Evolutionary conservation across 2,329 filamentous ascomycete genomes (phyloP), one percentile per base, ranked within the genome.

Genomic region (Epichloe scottii): DNA sequence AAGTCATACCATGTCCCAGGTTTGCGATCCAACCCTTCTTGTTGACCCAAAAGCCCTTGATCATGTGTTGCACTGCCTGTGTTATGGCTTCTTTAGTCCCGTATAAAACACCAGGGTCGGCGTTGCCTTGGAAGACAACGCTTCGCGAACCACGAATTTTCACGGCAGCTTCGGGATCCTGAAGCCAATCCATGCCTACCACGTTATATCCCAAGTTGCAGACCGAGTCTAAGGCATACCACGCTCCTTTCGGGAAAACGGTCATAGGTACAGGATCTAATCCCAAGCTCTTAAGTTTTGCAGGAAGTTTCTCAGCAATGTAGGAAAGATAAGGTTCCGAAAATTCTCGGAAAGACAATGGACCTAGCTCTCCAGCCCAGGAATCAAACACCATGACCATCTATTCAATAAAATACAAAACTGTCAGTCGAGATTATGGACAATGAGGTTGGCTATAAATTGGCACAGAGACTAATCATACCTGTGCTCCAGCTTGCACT

Each of bases 1-100:
- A 21, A 1, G 33, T 45, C 53, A 17, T 48, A 87, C 93, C 93
- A 65, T 98, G 93, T 8, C 93, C 93, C 55, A 98, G 76, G 66
- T 98, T 98, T 46, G 87, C 89, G 59, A 98, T 97, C 91, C 93
- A 98, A 40, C 91, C 88, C 67, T 90, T 82, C 69, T 89, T 91
- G 55, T 83, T 82, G 5, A 71, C 70, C 65, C 81, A 82, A 54
- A 97, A 98, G 0, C 91, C 91, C 55, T 82, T 72, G 1, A 95
- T 88, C 86, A 96, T 95, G 45, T 83, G 75, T 68, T 91, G 77
- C 7, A 96, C 90, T 0, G 84, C 85, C 57, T 78, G 74, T 4
- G 89, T 93, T 58, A 98, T 97, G 43, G 84, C 80, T 55, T 84
- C 82, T 56, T 78, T 82, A 7, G 85, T 84, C 40, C 93, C 93